A percentile compares a stretch with the other conserved stretches of the same genome.
Evolutionary conservation across 73 alveolate genomes (phyloP).

Genomic region (Loxodes magnus): DNA sequence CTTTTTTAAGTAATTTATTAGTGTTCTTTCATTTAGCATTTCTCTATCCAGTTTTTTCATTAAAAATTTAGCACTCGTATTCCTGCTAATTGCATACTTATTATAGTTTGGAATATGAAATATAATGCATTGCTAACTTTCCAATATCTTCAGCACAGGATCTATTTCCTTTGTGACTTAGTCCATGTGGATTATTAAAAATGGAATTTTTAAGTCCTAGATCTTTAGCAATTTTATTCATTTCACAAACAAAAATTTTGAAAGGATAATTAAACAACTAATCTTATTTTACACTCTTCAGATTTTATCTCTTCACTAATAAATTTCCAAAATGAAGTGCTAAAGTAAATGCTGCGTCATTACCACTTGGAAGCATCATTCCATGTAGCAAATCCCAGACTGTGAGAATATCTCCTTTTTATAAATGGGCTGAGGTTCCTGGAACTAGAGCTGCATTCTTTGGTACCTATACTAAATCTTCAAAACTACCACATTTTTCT

Average conservation of each 20-base stretch:
- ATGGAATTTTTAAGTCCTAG: slow-evolving; percentile 26
- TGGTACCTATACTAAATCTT: slow-evolving; percentile 19
- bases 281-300: too few relatives aligned
- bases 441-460: slow-evolving; percentile 19
- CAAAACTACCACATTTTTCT: slow-evolving; percentile 5
- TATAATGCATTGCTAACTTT: neutral
- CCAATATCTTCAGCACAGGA: slow-evolving; percentile 16
- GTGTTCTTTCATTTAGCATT: slow-evolving; percentile 25
- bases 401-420: slow-evolving; percentile 22
- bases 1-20: slow-evolving; percentile 40
- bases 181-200: slow-evolving; percentile 48
- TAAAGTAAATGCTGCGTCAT: slow-evolving; percentile 45
- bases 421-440: slow-evolving; percentile 42
- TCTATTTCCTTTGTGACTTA: slow-evolving; percentile 21
- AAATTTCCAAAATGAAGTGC: slow-evolving; percentile 10
- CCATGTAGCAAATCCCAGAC: slow-evolving; percentile 35
- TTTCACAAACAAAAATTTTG: slow-evolving; percentile 30
- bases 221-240: slow-evolving; percentile 37
- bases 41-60: slow-evolving; percentile 2
- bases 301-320: too few relatives aligned
- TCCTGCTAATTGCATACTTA: slow-evolving; percentile 1
- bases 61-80: neutral
- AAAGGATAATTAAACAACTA: too few relatives aligned
- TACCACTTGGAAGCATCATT: slow-evolving; percentile 51
- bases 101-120: neutral